Evolutionary conservation across 1,284 basidiomycete species (phyloP).

Genomic region (Porodaedalea pini): DNA sequence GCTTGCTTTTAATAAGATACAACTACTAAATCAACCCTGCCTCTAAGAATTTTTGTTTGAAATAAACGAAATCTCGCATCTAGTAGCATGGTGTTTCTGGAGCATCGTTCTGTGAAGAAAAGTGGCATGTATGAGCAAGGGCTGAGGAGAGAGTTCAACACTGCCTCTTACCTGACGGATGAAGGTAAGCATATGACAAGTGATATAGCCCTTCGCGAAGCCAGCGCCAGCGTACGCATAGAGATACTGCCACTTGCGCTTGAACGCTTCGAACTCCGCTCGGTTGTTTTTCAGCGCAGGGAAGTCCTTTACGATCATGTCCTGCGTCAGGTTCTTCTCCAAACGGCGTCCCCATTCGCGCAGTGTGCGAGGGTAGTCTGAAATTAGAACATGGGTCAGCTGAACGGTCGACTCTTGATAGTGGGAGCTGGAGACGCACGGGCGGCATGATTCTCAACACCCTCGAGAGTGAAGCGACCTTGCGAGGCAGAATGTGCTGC

Average conservation of each 20-base stretch:
- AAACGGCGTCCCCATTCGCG: conserved; percentile 42
- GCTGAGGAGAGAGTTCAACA: conserved; percentile 5
- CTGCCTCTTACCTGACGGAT: conserved; percentile 23
- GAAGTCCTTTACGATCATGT: conserved; percentile 22
- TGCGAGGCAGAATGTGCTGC: conserved; percentile 62
- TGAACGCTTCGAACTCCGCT: conserved; percentile 26
- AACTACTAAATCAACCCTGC: neutral
- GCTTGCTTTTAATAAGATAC: neutral
- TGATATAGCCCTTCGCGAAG: conserved; percentile 28
- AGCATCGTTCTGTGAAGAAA: conserved; percentile 14
- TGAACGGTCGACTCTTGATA: neutral
- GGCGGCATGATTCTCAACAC: conserved; percentile 77
- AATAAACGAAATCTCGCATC: neutral
- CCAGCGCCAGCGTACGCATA: conserved; percentile 30
- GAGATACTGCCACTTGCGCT: conserved; percentile 31
- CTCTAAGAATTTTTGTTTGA: neutral
- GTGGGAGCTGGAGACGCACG: conserved; percentile 24
- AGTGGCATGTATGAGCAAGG: neutral
- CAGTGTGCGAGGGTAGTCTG: conserved; percentile 47
- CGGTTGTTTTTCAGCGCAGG: conserved; percentile 20
- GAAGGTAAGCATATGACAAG: conserved; percentile 28
- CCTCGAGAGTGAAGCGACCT: conserved; percentile 77
- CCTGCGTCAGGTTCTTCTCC: conserved; percentile 25
- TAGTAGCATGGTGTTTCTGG: conserved; percentile 13
- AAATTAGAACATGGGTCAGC: neutral